Conservation (phyloP, 148 eudicot species). For the Rhododendron ovatum region DNA sequence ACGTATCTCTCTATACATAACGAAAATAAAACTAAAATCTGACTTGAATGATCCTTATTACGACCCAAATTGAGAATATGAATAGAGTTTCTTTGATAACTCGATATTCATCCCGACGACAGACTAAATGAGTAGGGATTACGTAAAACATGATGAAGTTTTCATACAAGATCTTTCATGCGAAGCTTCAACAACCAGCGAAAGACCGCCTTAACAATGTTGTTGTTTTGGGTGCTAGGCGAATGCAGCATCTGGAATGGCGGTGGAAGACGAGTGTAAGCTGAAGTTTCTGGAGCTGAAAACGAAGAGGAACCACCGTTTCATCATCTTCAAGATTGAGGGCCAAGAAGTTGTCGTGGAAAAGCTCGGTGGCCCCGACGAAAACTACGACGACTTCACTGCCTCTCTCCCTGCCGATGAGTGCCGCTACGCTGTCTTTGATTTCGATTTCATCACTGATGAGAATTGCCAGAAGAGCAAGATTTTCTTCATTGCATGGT, state of each 20-base stretch:
- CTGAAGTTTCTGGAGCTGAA: conserved; percentile 63
- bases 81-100: neutral
- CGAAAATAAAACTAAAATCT: neutral
- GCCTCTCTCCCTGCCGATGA: conserved; percentile 69
- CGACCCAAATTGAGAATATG: neutral
- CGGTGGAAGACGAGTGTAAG: conserved; percentile 75
- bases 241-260: conserved; percentile 81
- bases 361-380: conserved; percentile 58
- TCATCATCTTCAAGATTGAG: conserved; percentile 58
- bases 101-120: neutral
- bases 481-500: conserved; percentile 90
- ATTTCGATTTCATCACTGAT: conserved; percentile 69
- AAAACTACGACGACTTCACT: conserved; percentile 63
- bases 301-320: conserved; percentile 61
- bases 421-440: conserved; percentile 84
- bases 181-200: too few species aligned
- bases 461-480: conserved; percentile 93
- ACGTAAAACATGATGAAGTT: neutral
- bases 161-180: too few species aligned
- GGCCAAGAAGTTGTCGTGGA: conserved; percentile 77
- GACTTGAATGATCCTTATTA: neutral
- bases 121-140: neutral
- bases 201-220: neutral
- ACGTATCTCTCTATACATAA: neutral
- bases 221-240: conserved; percentile 31